Percentiles rank a stretch among this genome's conserved stretches.
Conservation (phyloP, 1,139 yeast species). For the Tardiomyces digboiensis region DNA sequence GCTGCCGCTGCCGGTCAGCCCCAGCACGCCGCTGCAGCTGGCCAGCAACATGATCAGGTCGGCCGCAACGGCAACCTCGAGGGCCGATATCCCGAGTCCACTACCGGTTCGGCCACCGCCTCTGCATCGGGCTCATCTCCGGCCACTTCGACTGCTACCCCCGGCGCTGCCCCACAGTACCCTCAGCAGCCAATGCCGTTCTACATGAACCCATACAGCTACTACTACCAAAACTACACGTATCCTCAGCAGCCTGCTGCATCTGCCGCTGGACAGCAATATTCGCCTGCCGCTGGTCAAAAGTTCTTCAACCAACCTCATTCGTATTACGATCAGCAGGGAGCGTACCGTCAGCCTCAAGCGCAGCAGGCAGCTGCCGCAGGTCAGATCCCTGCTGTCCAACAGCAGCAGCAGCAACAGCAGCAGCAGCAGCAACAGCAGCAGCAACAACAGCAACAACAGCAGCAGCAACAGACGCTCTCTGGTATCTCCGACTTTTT, state of each 20-base stretch:
- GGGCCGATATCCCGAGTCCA: constrained; percentile 3
- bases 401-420: constrained; percentile 3
- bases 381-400: constrained; percentile 3
- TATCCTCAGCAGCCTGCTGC: not conserved
- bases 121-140: not conserved
- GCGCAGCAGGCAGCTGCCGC: constrained; percentile 3
- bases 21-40: constrained; percentile 1
- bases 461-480: no score
- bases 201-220: constrained; percentile 12
- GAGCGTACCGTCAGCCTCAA: constrained; percentile 12
- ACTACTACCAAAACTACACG: not conserved
- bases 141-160: not conserved
- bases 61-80: constrained; percentile 8
- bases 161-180: not conserved
- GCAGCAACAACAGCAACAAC: no score
- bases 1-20: constrained; percentile 7
- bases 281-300: not conserved
- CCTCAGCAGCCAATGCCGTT: constrained; percentile 13
- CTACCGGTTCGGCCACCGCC: constrained; percentile 1
- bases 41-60: constrained; percentile 5
- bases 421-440: constrained; percentile 12
- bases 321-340: constrained; percentile 13
- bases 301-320: constrained; percentile 13
- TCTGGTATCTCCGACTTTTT: constrained; percentile 25
- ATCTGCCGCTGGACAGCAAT: not conserved